Percentiles rank a stretch among this genome's conserved stretches.
Conservation (phyloP, 1,284 basidiomycete species). For the Boletus sp. region DNA sequence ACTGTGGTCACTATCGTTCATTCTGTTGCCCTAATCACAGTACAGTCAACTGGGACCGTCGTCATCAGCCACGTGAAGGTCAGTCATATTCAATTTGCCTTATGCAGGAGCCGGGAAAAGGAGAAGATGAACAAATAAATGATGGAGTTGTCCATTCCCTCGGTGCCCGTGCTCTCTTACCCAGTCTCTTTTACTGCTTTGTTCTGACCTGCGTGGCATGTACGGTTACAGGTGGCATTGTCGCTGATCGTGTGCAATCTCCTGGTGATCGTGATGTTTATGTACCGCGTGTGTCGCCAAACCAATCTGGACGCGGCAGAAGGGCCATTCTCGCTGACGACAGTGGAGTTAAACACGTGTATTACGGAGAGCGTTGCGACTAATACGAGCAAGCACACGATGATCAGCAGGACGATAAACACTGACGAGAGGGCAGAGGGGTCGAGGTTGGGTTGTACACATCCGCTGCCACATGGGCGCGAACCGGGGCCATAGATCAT, state of each 20-base stretch:
- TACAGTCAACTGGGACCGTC: constrained; percentile 13
- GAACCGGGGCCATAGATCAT: no score
- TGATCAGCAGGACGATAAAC: background rate
- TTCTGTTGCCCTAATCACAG: constrained; percentile 15
- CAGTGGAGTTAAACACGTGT: background rate
- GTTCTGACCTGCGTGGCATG: background rate
- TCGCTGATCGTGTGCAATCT: constrained; percentile 35
- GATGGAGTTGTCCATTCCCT: background rate
- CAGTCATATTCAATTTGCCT: constrained; percentile 10
- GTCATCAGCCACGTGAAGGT: constrained; percentile 30
- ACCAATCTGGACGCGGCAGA: constrained; percentile 16
- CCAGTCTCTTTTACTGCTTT: background rate
- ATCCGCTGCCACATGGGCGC: no score
- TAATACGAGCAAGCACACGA: background rate
- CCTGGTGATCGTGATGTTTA: constrained; percentile 35
- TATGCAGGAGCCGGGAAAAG: background rate
- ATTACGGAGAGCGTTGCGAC: background rate
- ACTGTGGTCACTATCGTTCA: constrained; percentile 26
- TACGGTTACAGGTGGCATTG: constrained; percentile 20
- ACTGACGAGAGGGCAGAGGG: background rate
- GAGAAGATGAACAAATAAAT: no score
- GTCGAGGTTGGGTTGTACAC: no score
- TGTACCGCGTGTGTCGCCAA: constrained; percentile 22
- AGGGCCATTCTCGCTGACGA: background rate
- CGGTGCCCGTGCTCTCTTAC: background rate